Evolutionary conservation across 2,329 filamentous ascomycete species (phyloP).

Genomic region (Ascochyta viciae-villosae): DNA sequence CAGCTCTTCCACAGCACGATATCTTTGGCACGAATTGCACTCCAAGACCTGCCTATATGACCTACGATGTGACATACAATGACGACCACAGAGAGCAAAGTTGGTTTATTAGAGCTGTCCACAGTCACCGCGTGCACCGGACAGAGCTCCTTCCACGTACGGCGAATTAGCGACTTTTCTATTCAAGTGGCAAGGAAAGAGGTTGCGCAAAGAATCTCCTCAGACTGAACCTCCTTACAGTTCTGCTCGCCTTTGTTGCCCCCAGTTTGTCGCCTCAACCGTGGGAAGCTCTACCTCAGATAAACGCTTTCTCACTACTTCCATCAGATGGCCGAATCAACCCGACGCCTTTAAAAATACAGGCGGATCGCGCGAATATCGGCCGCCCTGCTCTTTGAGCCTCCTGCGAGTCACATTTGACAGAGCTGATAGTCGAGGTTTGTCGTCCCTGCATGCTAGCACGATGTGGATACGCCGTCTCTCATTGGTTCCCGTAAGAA

Average conservation of each 20-base stretch:
- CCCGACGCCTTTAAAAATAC: constrained; percentile 8
- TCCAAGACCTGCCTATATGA: neutral
- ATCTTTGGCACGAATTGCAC: neutral
- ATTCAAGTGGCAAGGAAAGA: too few species aligned
- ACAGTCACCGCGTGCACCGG: too few species aligned
- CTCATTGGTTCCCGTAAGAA: constrained; percentile 38
- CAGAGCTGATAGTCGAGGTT: constrained; percentile 15
- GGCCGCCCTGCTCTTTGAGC: constrained; percentile 9
- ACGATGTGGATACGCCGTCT: constrained; percentile 29
- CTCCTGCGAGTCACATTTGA: constrained; percentile 18
- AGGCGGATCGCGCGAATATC: constrained; percentile 12
- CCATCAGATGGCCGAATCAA: constrained; percentile 4
- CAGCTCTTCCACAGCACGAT: too few species aligned
- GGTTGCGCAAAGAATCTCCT: too few species aligned
- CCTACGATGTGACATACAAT: too few species aligned
- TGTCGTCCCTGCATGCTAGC: constrained; percentile 38
- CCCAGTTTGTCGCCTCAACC: too few species aligned
- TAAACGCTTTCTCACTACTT: neutral
- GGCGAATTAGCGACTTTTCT: too few species aligned
- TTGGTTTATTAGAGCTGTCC: too few species aligned
- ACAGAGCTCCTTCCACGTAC: too few species aligned
- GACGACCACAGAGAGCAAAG: too few species aligned
- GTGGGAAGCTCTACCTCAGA: neutral
- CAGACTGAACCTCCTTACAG: too few species aligned
- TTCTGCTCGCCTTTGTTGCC: too few species aligned